Base-by-base conservation (phyloP, 345 rosid species). In the Arabidopsis arenosa region DNA sequence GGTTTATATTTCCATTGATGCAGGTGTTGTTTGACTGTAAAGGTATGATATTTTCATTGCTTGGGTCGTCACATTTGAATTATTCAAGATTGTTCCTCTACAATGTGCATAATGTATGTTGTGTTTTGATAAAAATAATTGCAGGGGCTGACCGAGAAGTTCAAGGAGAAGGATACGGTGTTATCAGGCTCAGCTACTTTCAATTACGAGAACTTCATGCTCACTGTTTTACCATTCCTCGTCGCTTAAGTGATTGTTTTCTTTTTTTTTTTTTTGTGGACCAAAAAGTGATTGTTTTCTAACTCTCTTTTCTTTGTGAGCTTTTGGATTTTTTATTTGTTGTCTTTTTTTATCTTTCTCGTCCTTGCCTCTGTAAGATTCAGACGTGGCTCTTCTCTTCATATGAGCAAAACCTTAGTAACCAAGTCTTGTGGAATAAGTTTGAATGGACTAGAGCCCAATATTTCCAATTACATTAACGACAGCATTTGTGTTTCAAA, bases 1-100 rank as follows among this genome's bases (percentile, higher is more conserved):
- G 2, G 23, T 2, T 2, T 78, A 2, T 0, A 71, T 23, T 37
- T 4, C 33, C 4, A 13, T 23, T 66, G 35, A 59, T 85, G 81
- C 88, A 90, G 97, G 86, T 92, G 97, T 82, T 90, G 97, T 82
- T 88, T 92, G 64, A 92, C 89, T 5, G 97, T 92, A 41, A 90
- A 93, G 91, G 96, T 92, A 74, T 83, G 78, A 52, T 37, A 49
- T 62, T 56, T 63, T 26, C 73, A 40, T 59, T 30, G 33, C 36
- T 52, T 48, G 66, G 14, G 7, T 52, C 0, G 52, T 53, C 51
- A 37, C 73, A 58, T 49, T 51, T 17, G 10, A 43, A 36, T 18
- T 3, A 37, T 35, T 59, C 33, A 18, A 40, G 71, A 55, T 14
- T 43, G 11, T 26, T 54, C 51, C 1, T 58, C 18, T 35, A 47